phyloP scores from a whole-genome alignment of 768 basidiomycete species.

The Kwoniella dendrophila region DNA sequence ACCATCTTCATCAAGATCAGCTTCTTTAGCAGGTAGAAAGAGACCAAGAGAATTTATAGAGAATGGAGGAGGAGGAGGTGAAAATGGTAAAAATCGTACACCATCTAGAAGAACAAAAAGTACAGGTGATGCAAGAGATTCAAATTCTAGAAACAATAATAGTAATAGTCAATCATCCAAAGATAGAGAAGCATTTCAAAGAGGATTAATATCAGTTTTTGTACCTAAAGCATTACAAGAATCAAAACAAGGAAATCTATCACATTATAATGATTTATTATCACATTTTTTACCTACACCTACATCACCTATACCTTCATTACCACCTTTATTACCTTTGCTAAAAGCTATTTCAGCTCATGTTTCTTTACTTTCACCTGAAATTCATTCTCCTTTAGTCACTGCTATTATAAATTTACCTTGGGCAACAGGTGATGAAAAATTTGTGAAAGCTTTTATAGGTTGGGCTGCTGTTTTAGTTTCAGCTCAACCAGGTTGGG shows the following conservation, averaged over 20 bases:
- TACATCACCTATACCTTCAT: constrained; percentile 59
- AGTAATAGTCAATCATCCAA: too few relatives aligned
- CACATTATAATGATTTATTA: constrained; percentile 84
- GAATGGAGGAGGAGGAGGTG: too few relatives aligned
- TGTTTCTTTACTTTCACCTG: constrained; percentile 79
- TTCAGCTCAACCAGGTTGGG: constrained; percentile 87
- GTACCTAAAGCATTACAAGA: constrained; percentile 55
- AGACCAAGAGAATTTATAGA: constrained; percentile 44
- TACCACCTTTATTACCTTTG: constrained; percentile 57
- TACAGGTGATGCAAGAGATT: constrained; percentile 39
- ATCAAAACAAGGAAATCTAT: constrained; percentile 65
- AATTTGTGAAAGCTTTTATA: constrained; percentile 83
- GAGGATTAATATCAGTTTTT: constrained; percentile 55
- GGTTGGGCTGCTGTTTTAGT: constrained; percentile 88
- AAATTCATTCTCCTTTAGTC: constrained; percentile 74
- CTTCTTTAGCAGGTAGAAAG: constrained; percentile 44
- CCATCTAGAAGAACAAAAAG: constrained; percentile 49
- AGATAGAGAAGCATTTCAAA: constrained; percentile 52
- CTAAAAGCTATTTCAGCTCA: constrained; percentile 86
- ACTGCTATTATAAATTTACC: constrained; percentile 83
- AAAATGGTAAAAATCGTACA: constrained; percentile 14
- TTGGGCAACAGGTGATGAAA: constrained; percentile 81
- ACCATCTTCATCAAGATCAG: constrained; percentile 36
- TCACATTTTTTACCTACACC: constrained; percentile 66
- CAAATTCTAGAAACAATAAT: too few relatives aligned